Conservation (phyloP, 805 yeast species). For the Kodamaea leandrae region DNA sequence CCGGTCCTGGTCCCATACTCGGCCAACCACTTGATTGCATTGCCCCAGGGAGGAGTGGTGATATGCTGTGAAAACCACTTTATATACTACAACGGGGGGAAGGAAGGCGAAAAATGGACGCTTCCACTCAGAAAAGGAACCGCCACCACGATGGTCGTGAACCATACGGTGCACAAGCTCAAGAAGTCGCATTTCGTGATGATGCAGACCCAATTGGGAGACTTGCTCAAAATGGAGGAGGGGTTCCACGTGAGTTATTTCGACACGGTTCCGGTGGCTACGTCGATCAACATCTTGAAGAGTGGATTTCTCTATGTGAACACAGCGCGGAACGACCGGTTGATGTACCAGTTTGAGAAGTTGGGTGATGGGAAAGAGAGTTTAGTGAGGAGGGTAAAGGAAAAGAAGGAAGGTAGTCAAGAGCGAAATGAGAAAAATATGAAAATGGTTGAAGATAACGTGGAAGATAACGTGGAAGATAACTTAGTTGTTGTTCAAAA, state of each 20-base stretch:
- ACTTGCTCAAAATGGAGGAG: constrained; percentile 59
- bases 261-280: constrained; percentile 67
- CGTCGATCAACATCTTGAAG: constrained; percentile 56
- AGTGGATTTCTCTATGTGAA: constrained; percentile 76
- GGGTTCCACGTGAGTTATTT: constrained; percentile 63
- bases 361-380: constrained; percentile 60
- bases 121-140: constrained; percentile 50
- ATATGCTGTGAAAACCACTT: constrained; percentile 53
- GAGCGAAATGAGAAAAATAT: background rate
- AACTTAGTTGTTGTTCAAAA: background rate
- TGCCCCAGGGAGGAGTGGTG: constrained; percentile 73
- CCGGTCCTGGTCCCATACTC: constrained; percentile 21
- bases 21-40: constrained; percentile 55
- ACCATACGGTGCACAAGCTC: constrained; percentile 64
- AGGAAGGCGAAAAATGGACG: constrained; percentile 24
- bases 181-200: constrained; percentile 57
- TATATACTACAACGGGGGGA: constrained; percentile 49
- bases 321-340: constrained; percentile 59
- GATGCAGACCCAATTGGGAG: constrained; percentile 71
- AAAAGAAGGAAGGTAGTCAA: background rate
- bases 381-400: constrained; percentile 11
- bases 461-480: background rate
- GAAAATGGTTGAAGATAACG: background rate
- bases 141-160: constrained; percentile 38
- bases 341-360: constrained; percentile 73